A percentile compares a stretch with the other conserved stretches of the same genome.
These are phyloP conservation scores for Pouteria campechiana DNA, from an alignment of 179 eudicot species.

Conservation along the genomic window DNA sequence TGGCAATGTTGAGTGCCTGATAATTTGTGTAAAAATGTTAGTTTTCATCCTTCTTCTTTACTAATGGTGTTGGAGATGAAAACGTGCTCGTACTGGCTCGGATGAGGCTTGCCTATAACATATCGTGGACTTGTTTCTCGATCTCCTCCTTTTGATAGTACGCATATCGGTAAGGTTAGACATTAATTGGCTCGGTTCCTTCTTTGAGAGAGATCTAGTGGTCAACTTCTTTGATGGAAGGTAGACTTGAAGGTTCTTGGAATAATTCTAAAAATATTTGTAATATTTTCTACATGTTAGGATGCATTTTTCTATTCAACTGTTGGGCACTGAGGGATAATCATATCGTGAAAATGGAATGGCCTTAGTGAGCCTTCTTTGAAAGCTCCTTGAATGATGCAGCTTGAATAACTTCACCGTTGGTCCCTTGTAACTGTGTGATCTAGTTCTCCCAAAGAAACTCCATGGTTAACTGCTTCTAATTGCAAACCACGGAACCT, in stretches of 20 bases:
- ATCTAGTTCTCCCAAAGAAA: neutral
- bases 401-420: neutral
- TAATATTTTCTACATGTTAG: neutral
- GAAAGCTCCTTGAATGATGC: neutral
- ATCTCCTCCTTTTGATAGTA: neutral
- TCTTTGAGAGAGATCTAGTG: neutral
- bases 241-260: neutral
- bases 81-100: neutral
- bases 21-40: no score
- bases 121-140: neutral
- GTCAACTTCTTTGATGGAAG: neutral
- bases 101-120: neutral
- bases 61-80: neutral
- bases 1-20: no score
- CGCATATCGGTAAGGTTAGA: neutral
- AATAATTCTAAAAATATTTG: neutral
- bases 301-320: neutral
- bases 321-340: neutral
- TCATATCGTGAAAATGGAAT: neutral
- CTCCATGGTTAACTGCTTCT: neutral
- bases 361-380: neutral
- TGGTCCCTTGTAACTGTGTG: neutral
- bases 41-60: neutral
- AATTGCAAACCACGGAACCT: neutral
- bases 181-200: neutral